Conservation (phyloP, 805 yeast genomes). For the Suhomyces xylopsoci region DNA sequence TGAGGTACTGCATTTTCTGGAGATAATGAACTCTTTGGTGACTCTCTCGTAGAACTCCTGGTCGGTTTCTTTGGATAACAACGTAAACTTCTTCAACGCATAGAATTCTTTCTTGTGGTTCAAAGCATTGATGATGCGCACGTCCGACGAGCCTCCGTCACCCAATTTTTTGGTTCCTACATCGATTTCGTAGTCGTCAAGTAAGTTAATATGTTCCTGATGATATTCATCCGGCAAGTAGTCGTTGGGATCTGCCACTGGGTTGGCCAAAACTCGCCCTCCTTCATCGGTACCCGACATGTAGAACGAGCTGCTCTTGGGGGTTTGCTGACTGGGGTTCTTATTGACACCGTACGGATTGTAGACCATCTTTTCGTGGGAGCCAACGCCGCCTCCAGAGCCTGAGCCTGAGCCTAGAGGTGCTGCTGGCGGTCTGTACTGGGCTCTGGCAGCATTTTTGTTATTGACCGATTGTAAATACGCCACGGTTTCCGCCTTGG, state of each 20-base stretch:
- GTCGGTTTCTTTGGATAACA: constrained; percentile 60
- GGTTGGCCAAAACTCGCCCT: constrained; percentile 52
- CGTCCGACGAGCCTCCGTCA: constrained; percentile 70
- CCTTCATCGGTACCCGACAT: constrained; percentile 35
- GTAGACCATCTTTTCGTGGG: constrained; percentile 48
- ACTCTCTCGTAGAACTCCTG: constrained; percentile 65
- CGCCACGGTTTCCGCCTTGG: constrained; percentile 34
- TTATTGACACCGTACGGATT: constrained; percentile 63
- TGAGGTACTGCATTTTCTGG: constrained; percentile 51
- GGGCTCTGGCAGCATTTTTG: constrained; percentile 22
- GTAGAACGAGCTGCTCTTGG: constrained; percentile 23
- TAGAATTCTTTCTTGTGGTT: constrained; percentile 44
- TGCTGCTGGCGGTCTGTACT: constrained; percentile 9
- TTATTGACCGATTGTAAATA: constrained; percentile 34
- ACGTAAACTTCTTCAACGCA: constrained; percentile 64
- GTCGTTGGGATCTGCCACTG: constrained; percentile 66
- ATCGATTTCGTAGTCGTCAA: constrained; percentile 53
- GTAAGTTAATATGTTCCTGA: constrained; percentile 46
- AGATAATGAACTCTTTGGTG: constrained; percentile 59
- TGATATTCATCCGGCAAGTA: constrained; percentile 53
- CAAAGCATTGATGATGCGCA: constrained; percentile 41
- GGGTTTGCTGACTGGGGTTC: constrained; percentile 18
- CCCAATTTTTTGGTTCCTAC: constrained; percentile 50
- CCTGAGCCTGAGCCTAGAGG: neutral
- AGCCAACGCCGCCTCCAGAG: neutral